These are phyloP conservation scores for Akebia trifoliata DNA, from an alignment of 164 flowering plant species.

Conservation along the genomic window DNA sequence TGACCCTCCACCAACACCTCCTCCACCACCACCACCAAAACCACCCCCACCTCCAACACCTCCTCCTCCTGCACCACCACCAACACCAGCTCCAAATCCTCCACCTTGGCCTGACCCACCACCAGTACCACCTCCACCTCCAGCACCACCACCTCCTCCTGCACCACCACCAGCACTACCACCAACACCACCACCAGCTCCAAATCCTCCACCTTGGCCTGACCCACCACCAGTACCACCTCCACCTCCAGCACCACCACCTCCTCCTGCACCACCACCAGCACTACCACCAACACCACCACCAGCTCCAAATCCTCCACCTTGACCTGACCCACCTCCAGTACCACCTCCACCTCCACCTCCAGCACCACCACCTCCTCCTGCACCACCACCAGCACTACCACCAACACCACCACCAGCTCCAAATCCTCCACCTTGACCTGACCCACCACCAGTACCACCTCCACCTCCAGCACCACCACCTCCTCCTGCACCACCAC, in stretches of 20 bases:
- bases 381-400: slow-evolving; percentile 9
- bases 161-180: too few species aligned
- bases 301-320: slow-evolving; percentile 8
- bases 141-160: too few species aligned
- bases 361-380: slow-evolving; percentile 12
- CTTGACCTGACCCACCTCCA: slow-evolving; percentile 9
- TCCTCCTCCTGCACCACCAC: too few species aligned
- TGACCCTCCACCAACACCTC: too few species aligned
- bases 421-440: slow-evolving; percentile 12
- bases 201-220: slow-evolving; percentile 2
- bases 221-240: slow-evolving; percentile 2
- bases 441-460: slow-evolving; percentile 2
- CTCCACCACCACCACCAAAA: too few species aligned
- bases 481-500: neutral
- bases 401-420: slow-evolving; percentile 11
- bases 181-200: too few species aligned
- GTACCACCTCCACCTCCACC: slow-evolving; percentile 12
- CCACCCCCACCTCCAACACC: too few species aligned
- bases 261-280: slow-evolving; percentile 5
- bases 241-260: neutral
- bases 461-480: slow-evolving; percentile 8
- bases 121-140: too few species aligned
- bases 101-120: too few species aligned
- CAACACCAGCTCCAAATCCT: too few species aligned
- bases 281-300: slow-evolving; percentile 9